A percentile compares a stretch with the other conserved stretches of the same genome.
Evolutionary conservation across 495 filamentous ascomycete genomes (phyloP).

Genomic region (Tricharina praecox): DNA sequence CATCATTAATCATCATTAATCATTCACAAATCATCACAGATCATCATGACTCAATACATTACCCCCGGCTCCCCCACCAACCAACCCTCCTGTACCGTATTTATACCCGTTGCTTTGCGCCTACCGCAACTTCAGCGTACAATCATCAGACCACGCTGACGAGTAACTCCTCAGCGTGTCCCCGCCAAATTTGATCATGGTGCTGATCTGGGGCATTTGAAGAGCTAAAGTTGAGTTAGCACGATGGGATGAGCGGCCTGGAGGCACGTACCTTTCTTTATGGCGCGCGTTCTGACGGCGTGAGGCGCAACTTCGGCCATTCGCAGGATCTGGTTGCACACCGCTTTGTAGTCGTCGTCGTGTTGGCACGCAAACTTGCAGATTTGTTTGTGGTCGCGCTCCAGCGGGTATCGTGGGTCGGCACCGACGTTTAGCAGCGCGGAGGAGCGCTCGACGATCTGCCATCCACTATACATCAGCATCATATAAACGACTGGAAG

Average conservation of each 20-base stretch:
- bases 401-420: background rate
- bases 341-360: constrained; percentile 8
- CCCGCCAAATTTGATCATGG: constrained; percentile 2
- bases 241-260: background rate
- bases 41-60: too few relatives aligned
- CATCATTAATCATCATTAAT: too few relatives aligned
- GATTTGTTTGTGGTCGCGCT: constrained; percentile 7
- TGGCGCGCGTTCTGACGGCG: background rate
- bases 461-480: background rate
- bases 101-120: too few relatives aligned
- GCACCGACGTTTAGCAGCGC: constrained; percentile 8
- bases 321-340: constrained; percentile 2
- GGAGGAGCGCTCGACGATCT: constrained; percentile 19
- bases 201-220: constrained; percentile 2
- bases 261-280: background rate
- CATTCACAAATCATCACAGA: too few relatives aligned
- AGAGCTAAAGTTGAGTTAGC: background rate
- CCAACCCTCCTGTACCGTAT: too few relatives aligned
- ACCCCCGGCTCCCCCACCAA: too few relatives aligned
- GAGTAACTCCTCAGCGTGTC: background rate
- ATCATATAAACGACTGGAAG: background rate
- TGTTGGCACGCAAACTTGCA: constrained; percentile 3
- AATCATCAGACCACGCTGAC: background rate
- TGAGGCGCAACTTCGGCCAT: background rate
- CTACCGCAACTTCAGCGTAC: background rate